phyloP scores from a whole-genome alignment of 257 asterid species.

The Galeopsis tetrahit region DNA sequence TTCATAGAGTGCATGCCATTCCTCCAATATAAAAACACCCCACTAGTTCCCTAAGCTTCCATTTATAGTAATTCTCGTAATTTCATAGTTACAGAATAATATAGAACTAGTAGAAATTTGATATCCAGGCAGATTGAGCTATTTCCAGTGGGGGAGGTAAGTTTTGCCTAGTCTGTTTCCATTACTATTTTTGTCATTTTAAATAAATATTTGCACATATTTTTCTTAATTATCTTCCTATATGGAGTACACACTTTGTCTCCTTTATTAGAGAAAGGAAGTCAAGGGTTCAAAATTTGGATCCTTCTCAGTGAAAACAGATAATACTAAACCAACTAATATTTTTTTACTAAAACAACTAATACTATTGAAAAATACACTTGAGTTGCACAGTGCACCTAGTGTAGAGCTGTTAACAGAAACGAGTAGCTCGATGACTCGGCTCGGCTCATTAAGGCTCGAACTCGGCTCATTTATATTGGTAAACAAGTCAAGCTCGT shows the following conservation, averaged over 20 bases:
- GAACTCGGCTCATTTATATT: no score
- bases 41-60: constrained; percentile 28
- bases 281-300: background rate
- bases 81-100: constrained; percentile 11
- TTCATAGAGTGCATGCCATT: background rate
- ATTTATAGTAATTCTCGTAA: constrained; percentile 36
- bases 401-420: no score
- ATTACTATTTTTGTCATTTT: constrained; percentile 14
- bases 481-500: no score
- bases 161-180: constrained; percentile 15
- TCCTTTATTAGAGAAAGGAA: background rate
- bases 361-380: no score
- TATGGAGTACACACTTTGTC: background rate
- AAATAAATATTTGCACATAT: constrained; percentile 4
- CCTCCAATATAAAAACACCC: constrained; percentile 15
- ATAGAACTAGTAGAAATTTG: constrained; percentile 1
- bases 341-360: no score
- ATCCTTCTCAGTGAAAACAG: background rate
- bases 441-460: no score
- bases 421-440: no score
- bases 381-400: no score
- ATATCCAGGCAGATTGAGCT: constrained; percentile 15
- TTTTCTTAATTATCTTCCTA: background rate
- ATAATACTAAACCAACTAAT: no score
- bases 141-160: constrained; percentile 31